Base-by-base conservation (phyloP, 805 yeast genomes). In the Yarrowia divulgata region DNA sequence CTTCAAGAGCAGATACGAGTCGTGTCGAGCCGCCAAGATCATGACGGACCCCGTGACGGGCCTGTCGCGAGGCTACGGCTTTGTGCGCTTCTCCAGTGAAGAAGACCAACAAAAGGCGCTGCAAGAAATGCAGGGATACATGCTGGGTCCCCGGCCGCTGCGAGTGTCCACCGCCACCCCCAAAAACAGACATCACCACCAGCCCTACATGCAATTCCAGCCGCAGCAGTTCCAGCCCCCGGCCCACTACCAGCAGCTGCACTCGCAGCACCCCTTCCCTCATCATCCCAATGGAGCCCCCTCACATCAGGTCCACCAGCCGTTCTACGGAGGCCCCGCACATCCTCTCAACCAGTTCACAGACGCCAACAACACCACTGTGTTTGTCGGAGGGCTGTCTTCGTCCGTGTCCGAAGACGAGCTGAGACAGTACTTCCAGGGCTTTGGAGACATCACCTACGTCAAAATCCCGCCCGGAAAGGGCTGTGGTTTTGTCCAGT, bases 401-500 rank as follows among this genome's bases (percentile, higher is more conserved):
- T 79, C 82, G 8, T 77, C 81, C 32, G 87, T 88, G 18, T 84
- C 88, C 3, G 87, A 86, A 73, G 86, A 85, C 10, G 86, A 85
- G 67, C 79, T 92, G 57, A 74, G 77, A 45, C 85, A 85, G 70
- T 84, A 92, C 72, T 92, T 93, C 77, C 79, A 83, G 18, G 81
- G 80, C 40, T 93, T 91, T 79, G 97, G 97, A 5, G 81, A 81
- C 50, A 85, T 92, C 67, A 79, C 79, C 16, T 87, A 85, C 57
- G 80, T 85, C 23, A 83, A 87, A 57, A 81, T 89, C 67, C 96
- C 96, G 6, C 85, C 87, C 7, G 94, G 91, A 13, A 88, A 88
- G 72, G 90, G 90, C 71, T 91, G 97, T 79, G 97, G 97, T 0
- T 92, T 93, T 79, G 92, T 93, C 68, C 96, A 91, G 78, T 93